Base-by-base conservation (phyloP, 257 asterid genomes). In the Solanum gandarillasii region DNA sequence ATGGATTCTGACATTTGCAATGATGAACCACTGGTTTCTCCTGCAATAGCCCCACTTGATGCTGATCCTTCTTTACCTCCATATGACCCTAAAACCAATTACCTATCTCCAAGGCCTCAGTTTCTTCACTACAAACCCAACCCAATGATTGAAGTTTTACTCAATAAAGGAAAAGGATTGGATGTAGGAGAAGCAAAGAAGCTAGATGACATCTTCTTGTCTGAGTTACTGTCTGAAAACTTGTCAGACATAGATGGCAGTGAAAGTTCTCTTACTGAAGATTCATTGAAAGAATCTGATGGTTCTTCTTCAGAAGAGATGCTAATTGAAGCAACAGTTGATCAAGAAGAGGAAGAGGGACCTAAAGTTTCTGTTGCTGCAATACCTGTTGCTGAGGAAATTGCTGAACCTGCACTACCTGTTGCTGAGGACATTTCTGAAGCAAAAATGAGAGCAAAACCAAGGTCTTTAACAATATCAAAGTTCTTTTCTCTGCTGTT, bases 91-190 rank as follows among this genome's bases (percentile, higher is more conserved):
- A 94, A 90, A 89, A 95, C 93, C 48, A 95, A 95, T 86, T 94
- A 92, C 92, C 90, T 94, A 85, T 95, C 99, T 48, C 98, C 98
- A 18, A 95, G 98, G 91, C 98, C 99, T 89, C 94, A 92, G 87
- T 96, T 94, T 90, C 94, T 94, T 86, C 94, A 91, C 70, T 95
- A 94, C 92, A 95, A 89, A 84, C 98, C 99, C 31, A 94, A 93
- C 79, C 93, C 95, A 48, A 92, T 95, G 91, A 84, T 91, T 48
- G 98, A 91, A 1, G 71, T 91, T 74, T 92, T 93, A 87, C 83
- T 91, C 85, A 92, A 88, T 87, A 91, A 91, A 65, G 94, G 90
- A 78, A 91, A 90, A 74, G 90, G 84, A 5, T 2, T 86, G 82
- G 93, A 90, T 79, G 52, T 73, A 9, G 92, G 90, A 32, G 94